Percentiles rank a stretch among this genome's conserved stretches.
phyloP scores from a whole-genome alignment of 2,329 filamentous ascomycete genomes.

The Venturia oleaginea region DNA sequence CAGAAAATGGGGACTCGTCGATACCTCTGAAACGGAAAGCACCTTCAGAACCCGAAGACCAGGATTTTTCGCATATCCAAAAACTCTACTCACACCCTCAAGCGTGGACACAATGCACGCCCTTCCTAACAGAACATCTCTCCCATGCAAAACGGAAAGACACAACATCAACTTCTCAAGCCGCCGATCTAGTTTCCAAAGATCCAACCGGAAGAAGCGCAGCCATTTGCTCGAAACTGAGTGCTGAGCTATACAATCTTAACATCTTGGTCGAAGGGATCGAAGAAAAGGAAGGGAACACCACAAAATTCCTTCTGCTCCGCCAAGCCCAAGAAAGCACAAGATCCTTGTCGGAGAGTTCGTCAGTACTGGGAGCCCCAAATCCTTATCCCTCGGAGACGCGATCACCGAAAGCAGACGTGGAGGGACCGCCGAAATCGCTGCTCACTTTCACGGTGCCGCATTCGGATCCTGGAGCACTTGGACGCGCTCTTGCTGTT shows the following conservation, averaged over 20 bases:
- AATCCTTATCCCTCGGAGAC: constrained; percentile 14
- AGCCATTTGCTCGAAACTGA: constrained; percentile 69
- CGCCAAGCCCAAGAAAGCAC: constrained; percentile 18
- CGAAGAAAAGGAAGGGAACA: constrained; percentile 66
- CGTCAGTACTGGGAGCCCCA: neutral
- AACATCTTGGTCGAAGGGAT: constrained; percentile 61
- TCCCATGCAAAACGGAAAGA: constrained; percentile 66
- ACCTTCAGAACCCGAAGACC: neutral
- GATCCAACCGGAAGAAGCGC: constrained; percentile 55
- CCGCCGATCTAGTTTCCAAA: constrained; percentile 63
- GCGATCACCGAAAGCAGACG: constrained; percentile 5
- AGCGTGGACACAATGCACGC: constrained; percentile 83
- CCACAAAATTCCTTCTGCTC: constrained; percentile 69
- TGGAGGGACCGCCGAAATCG: constrained; percentile 44
- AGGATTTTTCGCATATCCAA: constrained; percentile 43
- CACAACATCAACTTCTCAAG: constrained; percentile 74
- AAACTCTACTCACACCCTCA: constrained; percentile 90
- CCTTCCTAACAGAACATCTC: constrained; percentile 62
- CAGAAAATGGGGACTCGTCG: neutral
- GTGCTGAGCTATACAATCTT: constrained; percentile 58
- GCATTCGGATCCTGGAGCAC: constrained; percentile 67
- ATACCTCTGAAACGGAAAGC: neutral
- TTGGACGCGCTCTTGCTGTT: constrained; percentile 70
- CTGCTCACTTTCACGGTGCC: constrained; percentile 72
- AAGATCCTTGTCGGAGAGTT: neutral